A percentile compares a stretch with the other conserved stretches of the same genome.
Conservation (phyloP, 1,284 basidiomycete genomes). For the Vanrija sp. region DNA sequence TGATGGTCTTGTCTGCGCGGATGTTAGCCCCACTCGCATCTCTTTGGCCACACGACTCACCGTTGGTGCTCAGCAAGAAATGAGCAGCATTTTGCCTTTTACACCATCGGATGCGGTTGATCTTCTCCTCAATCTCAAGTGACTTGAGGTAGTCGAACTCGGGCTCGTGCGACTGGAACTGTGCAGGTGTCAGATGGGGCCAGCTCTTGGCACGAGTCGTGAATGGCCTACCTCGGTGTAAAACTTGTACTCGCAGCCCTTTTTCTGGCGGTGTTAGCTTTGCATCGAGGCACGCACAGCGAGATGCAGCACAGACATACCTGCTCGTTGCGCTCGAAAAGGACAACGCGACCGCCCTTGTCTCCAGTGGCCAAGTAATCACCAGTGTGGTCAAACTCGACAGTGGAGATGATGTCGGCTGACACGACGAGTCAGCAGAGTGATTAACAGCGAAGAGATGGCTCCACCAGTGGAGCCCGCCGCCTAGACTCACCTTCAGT, state of each 20-base stretch:
- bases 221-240: constrained; percentile 70
- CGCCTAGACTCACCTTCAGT: constrained; percentile 71
- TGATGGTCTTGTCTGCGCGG: constrained; percentile 93
- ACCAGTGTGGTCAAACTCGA: constrained; percentile 99
- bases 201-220: neutral
- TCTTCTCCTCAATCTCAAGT: constrained; percentile 99
- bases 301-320: constrained; percentile 55
- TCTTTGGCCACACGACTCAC: constrained; percentile 56
- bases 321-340: constrained; percentile 97
- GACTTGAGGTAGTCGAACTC: constrained; percentile 99
- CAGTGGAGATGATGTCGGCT: constrained; percentile 99
- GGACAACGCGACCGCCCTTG: constrained; percentile 96
- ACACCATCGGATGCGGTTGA: constrained; percentile 99
- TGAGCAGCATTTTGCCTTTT: constrained; percentile 96
- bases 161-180: constrained; percentile 95
- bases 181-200: neutral
- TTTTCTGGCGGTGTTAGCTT: constrained; percentile 63
- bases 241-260: constrained; percentile 99
- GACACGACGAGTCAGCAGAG: constrained; percentile 14
- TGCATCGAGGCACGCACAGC: neutral
- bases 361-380: constrained; percentile 99
- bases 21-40: neutral
- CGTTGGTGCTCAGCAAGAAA: constrained; percentile 95
- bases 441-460: neutral
- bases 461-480: constrained; percentile 14